Conservation (phyloP, 306 rosid species). For the Quercus parvula region DNA sequence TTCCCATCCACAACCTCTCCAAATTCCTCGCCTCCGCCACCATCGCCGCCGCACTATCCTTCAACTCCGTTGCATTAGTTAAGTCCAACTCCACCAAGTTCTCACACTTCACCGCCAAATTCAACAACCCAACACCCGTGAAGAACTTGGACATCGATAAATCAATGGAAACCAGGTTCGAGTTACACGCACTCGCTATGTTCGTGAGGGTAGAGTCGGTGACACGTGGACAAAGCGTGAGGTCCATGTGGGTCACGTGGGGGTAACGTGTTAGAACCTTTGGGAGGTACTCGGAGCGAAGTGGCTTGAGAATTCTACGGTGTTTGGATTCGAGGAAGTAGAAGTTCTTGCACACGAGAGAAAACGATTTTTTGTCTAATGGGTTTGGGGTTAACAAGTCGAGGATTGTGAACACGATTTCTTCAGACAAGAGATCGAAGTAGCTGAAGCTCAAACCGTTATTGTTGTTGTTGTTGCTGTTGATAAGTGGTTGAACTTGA, state of each 20-base stretch:
- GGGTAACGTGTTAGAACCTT: conserved; percentile 48
- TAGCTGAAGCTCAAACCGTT: conserved; percentile 5
- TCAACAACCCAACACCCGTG: conserved; percentile 51
- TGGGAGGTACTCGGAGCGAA: conserved; percentile 61
- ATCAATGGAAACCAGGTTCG: conserved; percentile 50
- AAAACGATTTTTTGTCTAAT: conserved; percentile 57
- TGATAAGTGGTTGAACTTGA: not conserved
- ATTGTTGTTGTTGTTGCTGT: not conserved
- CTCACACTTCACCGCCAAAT: conserved; percentile 39
- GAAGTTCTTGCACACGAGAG: conserved; percentile 54
- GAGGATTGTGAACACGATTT: conserved; percentile 61
- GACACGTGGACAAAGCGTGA: conserved; percentile 71
- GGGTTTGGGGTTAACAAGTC: conserved; percentile 51
- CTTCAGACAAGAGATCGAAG: conserved; percentile 68
- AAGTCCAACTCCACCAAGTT: conserved; percentile 69
- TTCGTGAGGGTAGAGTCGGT: conserved; percentile 33
- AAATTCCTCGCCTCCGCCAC: conserved; percentile 73
- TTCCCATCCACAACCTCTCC: conserved; percentile 66
- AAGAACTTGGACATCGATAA: conserved; percentile 71
- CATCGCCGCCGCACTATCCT: conserved; percentile 59
- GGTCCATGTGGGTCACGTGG: conserved; percentile 38
- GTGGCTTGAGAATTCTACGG: conserved; percentile 60
- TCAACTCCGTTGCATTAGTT: conserved; percentile 75
- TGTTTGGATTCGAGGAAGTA: conserved; percentile 62
- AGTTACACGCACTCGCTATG: conserved; percentile 38